phyloP scores from a whole-genome alignment of 768 basidiomycete species.

The Daedaleopsis nitida region DNA sequence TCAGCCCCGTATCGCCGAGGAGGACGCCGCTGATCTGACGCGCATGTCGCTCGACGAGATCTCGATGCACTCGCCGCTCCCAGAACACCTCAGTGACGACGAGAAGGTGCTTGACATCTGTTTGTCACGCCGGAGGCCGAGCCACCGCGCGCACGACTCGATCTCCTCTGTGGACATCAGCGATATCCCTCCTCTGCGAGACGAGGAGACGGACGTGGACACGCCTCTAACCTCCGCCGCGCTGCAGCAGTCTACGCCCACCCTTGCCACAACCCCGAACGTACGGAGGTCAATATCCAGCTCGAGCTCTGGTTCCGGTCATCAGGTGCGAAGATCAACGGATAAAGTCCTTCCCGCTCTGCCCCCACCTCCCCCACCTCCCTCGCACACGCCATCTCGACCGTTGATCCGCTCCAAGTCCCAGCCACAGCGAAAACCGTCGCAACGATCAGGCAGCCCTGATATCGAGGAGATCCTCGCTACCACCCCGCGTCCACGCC shows the following conservation, averaged over 20 bases:
- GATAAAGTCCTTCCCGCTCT: conserved; percentile 31
- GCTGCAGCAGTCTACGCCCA: neutral
- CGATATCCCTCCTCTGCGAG: conserved; percentile 31
- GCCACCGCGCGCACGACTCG: conserved; percentile 25
- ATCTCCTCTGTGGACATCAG: conserved; percentile 34
- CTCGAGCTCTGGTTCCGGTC: neutral
- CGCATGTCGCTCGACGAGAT: conserved; percentile 32
- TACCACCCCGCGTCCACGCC: conserved; percentile 33
- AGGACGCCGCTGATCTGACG: conserved; percentile 29
- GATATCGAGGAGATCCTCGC: conserved; percentile 36
- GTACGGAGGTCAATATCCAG: neutral
- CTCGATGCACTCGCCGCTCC: conserved; percentile 18
- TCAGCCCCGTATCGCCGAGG: conserved; percentile 33
- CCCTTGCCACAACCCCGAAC: neutral
- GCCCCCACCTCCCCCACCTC: conserved; percentile 14
- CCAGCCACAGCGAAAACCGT: neutral
- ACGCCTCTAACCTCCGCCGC: no score
- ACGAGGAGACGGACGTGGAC: conserved; percentile 25
- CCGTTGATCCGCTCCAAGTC: neutral
- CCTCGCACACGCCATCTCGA: neutral
- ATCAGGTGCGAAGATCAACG: neutral
- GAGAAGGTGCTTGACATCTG: conserved; percentile 25
- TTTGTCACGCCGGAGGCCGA: conserved; percentile 13
- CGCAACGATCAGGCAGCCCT: conserved; percentile 29
- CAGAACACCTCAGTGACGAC: conserved; percentile 24